Evolutionary conservation across 352 stramenopile genomes (phyloP).

Genomic region (Globisporangium canariense): DNA sequence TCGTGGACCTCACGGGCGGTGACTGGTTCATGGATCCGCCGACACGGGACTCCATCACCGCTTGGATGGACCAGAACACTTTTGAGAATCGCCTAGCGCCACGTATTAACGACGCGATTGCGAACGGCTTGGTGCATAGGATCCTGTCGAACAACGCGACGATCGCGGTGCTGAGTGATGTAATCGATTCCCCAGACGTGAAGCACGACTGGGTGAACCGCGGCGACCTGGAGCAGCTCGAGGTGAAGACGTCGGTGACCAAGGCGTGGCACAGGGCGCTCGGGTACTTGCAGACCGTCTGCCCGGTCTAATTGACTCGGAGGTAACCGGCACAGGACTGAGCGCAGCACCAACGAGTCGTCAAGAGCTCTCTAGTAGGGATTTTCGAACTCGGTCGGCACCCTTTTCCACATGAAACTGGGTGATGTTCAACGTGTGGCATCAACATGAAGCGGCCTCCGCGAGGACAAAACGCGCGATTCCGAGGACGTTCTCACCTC

Average conservation of each 20-base stretch:
- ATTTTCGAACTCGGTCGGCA: too few species aligned
- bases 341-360: too few species aligned
- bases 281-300: conserved; percentile 32
- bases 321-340: too few species aligned
- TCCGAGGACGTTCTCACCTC: too few species aligned
- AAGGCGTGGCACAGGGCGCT: conserved; percentile 39
- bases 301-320: conserved; percentile 10
- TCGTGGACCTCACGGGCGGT: conserved; percentile 19
- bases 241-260: conserved; percentile 22
- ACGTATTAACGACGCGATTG: conserved; percentile 27
- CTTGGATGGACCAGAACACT: conserved; percentile 16
- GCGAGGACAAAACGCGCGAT: too few species aligned
- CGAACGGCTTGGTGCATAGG: conserved; percentile 34
- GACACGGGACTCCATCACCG: background rate
- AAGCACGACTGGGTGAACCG: conserved; percentile 82
- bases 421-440: too few species aligned
- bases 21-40: conserved; percentile 15
- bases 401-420: too few species aligned
- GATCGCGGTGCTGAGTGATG: conserved; percentile 33
- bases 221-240: conserved; percentile 43
- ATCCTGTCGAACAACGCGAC: conserved; percentile 23
- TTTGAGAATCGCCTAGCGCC: conserved; percentile 17
- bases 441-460: too few species aligned
- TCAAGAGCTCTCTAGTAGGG: too few species aligned
- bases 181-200: conserved; percentile 59